A percentile compares a stretch with the other conserved stretches of the same genome.
These are phyloP conservation scores for Pythium aphanidermatum DNA, from an alignment of 352 stramenopile genomes.

Conservation along the genomic window DNA sequence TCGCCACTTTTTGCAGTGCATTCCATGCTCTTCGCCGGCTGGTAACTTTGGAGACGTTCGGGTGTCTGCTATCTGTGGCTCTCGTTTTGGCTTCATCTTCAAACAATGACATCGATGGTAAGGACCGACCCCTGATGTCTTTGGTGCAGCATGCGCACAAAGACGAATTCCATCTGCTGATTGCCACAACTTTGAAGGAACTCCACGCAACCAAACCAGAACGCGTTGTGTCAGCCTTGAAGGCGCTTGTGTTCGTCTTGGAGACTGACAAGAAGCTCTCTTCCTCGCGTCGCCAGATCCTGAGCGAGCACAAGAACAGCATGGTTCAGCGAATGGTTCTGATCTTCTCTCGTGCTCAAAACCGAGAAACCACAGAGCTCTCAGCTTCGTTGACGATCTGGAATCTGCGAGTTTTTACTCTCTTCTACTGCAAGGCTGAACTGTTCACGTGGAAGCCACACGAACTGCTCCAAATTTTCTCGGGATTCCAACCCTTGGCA, in stretches of 20 bases:
- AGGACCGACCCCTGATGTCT: slow-evolving; percentile 2
- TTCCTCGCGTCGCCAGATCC: slow-evolving; percentile 30
- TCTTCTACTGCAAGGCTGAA: slow-evolving; percentile 72
- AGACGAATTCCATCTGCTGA: slow-evolving; percentile 60
- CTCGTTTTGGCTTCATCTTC: slow-evolving; percentile 21
- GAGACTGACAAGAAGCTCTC: slow-evolving; percentile 60
- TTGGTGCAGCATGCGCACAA: slow-evolving; percentile 59
- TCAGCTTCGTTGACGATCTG: too few species aligned
- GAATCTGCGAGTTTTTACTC: slow-evolving; percentile 54
- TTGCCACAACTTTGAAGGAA: slow-evolving; percentile 55
- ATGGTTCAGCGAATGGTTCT: slow-evolving; percentile 43
- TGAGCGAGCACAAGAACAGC: slow-evolving; percentile 47
- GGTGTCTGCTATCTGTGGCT: slow-evolving; percentile 51
- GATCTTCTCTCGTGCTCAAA: slow-evolving; percentile 21
- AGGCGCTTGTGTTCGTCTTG: slow-evolving; percentile 46
- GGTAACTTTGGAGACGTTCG: slow-evolving; percentile 50
- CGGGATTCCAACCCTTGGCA: slow-evolving; percentile 55
- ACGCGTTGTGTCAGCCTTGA: slow-evolving; percentile 51
- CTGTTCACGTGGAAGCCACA: slow-evolving; percentile 73
- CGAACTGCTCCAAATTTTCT: slow-evolving; percentile 65
- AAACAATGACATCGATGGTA: background rate
- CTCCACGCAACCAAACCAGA: slow-evolving; percentile 22
- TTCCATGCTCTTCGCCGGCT: slow-evolving; percentile 40
- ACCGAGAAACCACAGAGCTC: too few species aligned
- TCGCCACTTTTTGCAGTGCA: slow-evolving; percentile 40